These are phyloP conservation scores for Chrysoporthe puriensis DNA, from an alignment of 2,329 filamentous ascomycete genomes.

Conservation along the genomic window DNA sequence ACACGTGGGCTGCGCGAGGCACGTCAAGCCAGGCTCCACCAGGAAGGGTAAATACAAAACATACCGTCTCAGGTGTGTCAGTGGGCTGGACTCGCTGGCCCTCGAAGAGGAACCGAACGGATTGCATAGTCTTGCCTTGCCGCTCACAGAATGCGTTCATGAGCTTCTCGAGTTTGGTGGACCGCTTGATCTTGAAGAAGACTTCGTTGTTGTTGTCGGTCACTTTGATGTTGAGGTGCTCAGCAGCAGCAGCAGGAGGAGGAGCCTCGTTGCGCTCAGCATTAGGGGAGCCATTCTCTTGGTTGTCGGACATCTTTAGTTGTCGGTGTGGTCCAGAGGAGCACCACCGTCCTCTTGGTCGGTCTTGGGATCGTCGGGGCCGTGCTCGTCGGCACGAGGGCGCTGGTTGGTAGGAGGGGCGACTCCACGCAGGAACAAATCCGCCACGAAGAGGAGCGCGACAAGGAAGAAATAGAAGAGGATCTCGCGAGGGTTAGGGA, in stretches of 20 bases:
- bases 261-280: slow-evolving; percentile 44
- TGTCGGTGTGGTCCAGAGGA: not conserved
- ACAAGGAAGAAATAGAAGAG: not conserved
- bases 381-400: not conserved
- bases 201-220: slow-evolving; percentile 99
- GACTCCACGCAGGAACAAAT: too few relatives aligned
- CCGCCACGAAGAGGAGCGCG: too few relatives aligned
- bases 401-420: not conserved
- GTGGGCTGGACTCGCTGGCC: slow-evolving; percentile 87
- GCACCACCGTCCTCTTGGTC: not conserved
- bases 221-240: slow-evolving; percentile 99
- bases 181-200: slow-evolving; percentile 99
- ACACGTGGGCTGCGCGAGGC: slow-evolving; percentile 7
- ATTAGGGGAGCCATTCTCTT: slow-evolving; percentile 53
- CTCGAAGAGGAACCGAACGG: slow-evolving; percentile 94
- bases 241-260: slow-evolving; percentile 50
- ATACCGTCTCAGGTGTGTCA: slow-evolving; percentile 89
- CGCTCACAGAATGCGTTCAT: slow-evolving; percentile 98
- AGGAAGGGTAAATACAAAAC: slow-evolving; percentile 38
- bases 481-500: not conserved
- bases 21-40: slow-evolving; percentile 8
- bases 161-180: slow-evolving; percentile 92
- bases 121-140: slow-evolving; percentile 82
- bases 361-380: not conserved
- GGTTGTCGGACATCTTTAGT: slow-evolving; percentile 47